Evolutionary conservation across 148 eudicot genomes (phyloP), one percentile per base, ranked within the genome.

Genomic region (Rhododendron molle): DNA sequence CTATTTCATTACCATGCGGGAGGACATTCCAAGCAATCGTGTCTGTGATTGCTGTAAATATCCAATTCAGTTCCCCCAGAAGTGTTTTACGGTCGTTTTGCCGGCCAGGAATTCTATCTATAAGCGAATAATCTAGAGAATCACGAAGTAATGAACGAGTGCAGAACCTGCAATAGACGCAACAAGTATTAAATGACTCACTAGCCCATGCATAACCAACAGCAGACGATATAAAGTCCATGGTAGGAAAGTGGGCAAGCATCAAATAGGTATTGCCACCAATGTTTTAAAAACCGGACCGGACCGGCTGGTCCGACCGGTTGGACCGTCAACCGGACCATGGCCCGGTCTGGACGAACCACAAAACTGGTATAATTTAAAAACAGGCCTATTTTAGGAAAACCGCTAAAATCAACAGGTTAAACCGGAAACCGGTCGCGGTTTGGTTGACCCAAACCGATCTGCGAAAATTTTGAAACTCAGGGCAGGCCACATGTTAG

Each of bases 11-110:
- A 97, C 99, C 98, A 89, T 93, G 98, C 36, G 99, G 99, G 36
- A 97, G 96, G 87, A 97, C 98, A 92, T 95, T 97, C 99, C 99
- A 97, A 80, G 99, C 99, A 90, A 97, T 95, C 83, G 99, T 97
- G 87, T 97, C 98, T 1, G 99, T 97, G 47, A 97, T 95, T 32
- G 99, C 98, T 10, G 98, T 93, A 81, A 95, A 97, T 86, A 97
- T 97, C 99, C 99, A 97, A 85, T 97, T 97, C 85, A 97, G 91
- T 90, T 97, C 99, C 87, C 99, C 99, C 43, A 97, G 92, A 87
- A 92, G 99, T 83, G 99, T 97, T 90, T 94, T 95, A 28, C 99
- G 91, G 88, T 97, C 99, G 84, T 94, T 97, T 86, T 94, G 98
- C 67, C 96, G 96, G 76, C 99, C 98, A 88, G 98, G 99, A 88